Evolutionary conservation across 2,329 filamentous ascomycete species (phyloP).

Genomic region (Alternaria brassicicola): DNA sequence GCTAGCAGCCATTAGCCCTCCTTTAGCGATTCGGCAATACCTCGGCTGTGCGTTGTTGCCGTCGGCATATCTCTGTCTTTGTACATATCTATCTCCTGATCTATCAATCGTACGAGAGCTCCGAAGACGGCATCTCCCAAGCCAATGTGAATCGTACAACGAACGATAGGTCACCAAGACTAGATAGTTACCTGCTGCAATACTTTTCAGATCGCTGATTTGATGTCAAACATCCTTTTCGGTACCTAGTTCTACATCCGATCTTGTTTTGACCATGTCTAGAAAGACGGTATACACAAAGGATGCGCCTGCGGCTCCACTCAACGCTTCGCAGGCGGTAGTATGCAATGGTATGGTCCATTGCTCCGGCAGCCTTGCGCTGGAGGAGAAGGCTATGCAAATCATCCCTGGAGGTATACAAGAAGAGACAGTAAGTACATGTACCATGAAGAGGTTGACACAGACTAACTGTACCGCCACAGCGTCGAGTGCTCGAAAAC

Average conservation of each 20-base stretch:
- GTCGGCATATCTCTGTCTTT: background rate
- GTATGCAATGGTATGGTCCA: constrained; percentile 2
- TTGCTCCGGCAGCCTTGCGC: background rate
- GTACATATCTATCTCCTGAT: background rate
- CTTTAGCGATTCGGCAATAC: background rate
- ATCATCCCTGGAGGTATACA: background rate
- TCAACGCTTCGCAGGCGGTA: background rate
- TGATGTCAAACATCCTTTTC: background rate
- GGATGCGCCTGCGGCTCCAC: background rate
- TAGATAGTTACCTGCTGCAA: background rate
- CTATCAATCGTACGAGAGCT: background rate
- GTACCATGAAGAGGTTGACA: background rate
- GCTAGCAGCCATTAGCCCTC: background rate
- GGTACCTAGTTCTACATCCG: background rate
- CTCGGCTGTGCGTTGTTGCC: background rate
- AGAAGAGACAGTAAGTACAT: background rate
- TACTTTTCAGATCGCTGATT: background rate
- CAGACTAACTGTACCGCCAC: background rate
- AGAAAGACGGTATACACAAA: background rate
- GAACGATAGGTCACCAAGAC: background rate
- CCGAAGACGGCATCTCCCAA: background rate
- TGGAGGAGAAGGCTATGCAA: background rate
- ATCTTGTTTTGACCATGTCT: background rate
- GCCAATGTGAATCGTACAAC: background rate
- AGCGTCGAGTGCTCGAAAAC: background rate